Percentiles rank a stretch among this genome's conserved stretches.
Evolutionary conservation across 805 yeast species (phyloP).

Genomic region (Maudiozyma serrabonitensis): DNA sequence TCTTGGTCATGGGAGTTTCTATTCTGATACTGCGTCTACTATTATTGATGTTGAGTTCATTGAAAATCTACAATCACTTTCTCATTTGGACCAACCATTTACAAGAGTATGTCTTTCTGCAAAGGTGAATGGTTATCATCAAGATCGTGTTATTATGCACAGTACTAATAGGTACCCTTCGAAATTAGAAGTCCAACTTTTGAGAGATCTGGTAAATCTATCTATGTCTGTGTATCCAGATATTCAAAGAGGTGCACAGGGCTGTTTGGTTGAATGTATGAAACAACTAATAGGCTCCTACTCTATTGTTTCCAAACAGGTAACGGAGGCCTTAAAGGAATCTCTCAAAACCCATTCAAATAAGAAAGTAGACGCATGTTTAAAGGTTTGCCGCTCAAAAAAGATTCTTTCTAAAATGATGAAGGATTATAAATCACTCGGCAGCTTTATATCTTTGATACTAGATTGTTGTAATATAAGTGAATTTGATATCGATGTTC

Average conservation of each 20-base stretch:
- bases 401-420: constrained; percentile 50
- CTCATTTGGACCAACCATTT: constrained; percentile 54
- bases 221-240: constrained; percentile 63
- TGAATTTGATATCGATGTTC: constrained; percentile 41
- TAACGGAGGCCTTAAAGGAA: constrained; percentile 37
- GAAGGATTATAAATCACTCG: constrained; percentile 46
- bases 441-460: constrained; percentile 38
- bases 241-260: constrained; percentile 61
- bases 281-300: constrained; percentile 62
- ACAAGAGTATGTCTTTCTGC: constrained; percentile 75
- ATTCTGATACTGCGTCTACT: constrained; percentile 45
- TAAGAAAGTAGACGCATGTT: constrained; percentile 53
- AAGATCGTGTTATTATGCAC: constrained; percentile 60
- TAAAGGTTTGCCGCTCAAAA: constrained; percentile 46
- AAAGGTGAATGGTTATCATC: constrained; percentile 63
- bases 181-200: constrained; percentile 47
- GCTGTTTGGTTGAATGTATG: constrained; percentile 56
- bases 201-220: constrained; percentile 55
- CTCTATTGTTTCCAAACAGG: constrained; percentile 36
- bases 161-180: constrained; percentile 67
- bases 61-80: constrained; percentile 50
- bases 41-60: constrained; percentile 46
- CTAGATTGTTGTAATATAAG: constrained; percentile 48
- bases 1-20: constrained; percentile 61
- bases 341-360: constrained; percentile 42